These are phyloP conservation scores for Rhizophora mangle DNA, from an alignment of 345 rosid genomes.

Conservation along the genomic window DNA sequence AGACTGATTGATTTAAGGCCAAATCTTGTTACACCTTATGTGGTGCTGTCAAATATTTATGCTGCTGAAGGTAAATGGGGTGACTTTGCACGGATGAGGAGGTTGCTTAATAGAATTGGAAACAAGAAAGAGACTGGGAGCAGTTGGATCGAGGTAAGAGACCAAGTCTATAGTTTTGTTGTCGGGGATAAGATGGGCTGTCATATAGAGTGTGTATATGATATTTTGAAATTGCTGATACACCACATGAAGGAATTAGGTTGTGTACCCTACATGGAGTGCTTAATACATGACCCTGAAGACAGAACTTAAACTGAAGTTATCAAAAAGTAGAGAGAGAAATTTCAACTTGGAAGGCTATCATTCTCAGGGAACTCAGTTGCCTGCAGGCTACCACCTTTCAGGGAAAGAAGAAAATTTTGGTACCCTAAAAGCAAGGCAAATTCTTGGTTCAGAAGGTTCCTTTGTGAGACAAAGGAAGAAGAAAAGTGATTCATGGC, in stretches of 20 bases:
- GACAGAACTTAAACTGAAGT: conserved; percentile 29
- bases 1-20: conserved; percentile 62
- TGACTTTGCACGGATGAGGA: conserved; percentile 63
- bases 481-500: background rate
- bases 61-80: conserved; percentile 82
- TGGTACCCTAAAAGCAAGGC: background rate
- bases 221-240: conserved; percentile 44
- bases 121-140: conserved; percentile 74
- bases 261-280: conserved; percentile 44
- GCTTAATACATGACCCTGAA: conserved; percentile 43
- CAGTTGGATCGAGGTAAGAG: conserved; percentile 76
- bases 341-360: background rate
- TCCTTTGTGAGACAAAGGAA: background rate
- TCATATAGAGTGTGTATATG: conserved; percentile 36
- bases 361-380: background rate
- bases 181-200: conserved; percentile 50
- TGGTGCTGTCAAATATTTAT: conserved; percentile 67
- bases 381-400: background rate
- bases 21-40: conserved; percentile 55
- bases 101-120: conserved; percentile 52
- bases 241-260: conserved; percentile 57
- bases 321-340: conserved; percentile 3
- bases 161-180: conserved; percentile 57
- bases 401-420: background rate
- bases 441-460: background rate